Evolutionary conservation across 2,329 filamentous ascomycete species (phyloP), one percentile per base, ranked within the genome.

Genomic region (Botrytis fragariae): DNA sequence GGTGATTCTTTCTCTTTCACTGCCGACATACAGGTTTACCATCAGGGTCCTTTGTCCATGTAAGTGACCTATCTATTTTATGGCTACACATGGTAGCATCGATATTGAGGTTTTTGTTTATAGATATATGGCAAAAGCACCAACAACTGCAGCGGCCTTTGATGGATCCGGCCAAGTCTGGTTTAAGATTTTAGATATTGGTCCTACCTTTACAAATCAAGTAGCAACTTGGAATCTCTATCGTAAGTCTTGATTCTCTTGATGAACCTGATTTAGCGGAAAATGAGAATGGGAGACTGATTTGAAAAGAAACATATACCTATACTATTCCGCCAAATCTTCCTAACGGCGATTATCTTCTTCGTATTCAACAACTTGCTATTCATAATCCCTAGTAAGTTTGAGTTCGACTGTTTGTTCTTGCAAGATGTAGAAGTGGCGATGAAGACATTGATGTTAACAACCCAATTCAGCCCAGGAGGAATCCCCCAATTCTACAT

Each of bases 1-100:
- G 84, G 83, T 29, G 81, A 83, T 77, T 83, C 84, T 9, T 82
- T 86, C 77, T 79, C 81, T 2, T 85, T 87, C 74, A 84, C 84
- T 72, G 83, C 85, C 6, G 86, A 86, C 60, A 83, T 76, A 16
- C 74, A 76, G 20, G 78, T 81, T 12, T 81, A 81, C 64, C 82
- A 83, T 67, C 76, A 81, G 32, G 82, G 82, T 4, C 79, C 81
- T n/a, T 71, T 81, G 20, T 79, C 77, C 0, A 79, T 82, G 74
- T 79, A 63, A 44, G 73, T 69, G 25, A 29, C 32, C 16, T 29
- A 5, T 22, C n/a, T 8, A 32, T 39, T 1, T 54, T 44, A 9
- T 32, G 20, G 1, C 0, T 32, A 2, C 39, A 5, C 42, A 2
- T 25, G 0, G 16, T n/a, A 2, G 16, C 35, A 32, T 32, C 3